Percentiles rank a stretch among this genome's conserved stretches.
Evolutionary conservation across 441 rosid genomes (phyloP).

Genomic region (Biscutella laevigata): DNA sequence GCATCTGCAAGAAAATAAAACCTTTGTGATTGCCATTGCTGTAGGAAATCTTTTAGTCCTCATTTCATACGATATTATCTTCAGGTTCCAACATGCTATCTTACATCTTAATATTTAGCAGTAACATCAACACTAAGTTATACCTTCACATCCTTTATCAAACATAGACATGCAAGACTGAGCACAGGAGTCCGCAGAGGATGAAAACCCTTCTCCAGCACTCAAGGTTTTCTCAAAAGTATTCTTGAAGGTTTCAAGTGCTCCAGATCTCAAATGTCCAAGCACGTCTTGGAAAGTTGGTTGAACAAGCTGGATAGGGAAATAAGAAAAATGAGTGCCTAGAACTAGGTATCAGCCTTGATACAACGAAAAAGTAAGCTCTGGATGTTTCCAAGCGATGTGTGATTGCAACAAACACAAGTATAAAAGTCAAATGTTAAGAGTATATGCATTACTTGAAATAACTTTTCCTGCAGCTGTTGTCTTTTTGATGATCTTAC

Average conservation of each 20-base stretch:
- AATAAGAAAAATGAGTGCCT: slow-evolving; percentile 21
- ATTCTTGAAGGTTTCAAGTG: slow-evolving; percentile 55
- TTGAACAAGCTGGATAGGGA: slow-evolving; percentile 58
- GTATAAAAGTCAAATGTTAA: no score
- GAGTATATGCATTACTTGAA: slow-evolving; percentile 64
- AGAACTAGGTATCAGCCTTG: neutral
- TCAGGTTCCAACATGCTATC: slow-evolving; percentile 10
- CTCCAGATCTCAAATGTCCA: slow-evolving; percentile 63
- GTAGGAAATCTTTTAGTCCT: neutral
- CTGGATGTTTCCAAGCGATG: neutral
- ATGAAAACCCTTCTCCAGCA: slow-evolving; percentile 64
- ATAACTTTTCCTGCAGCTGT: slow-evolving; percentile 79
- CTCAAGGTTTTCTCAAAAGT: slow-evolving; percentile 65
- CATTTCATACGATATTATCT: neutral
- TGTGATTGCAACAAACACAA: slow-evolving; percentile 5
- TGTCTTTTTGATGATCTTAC: slow-evolving; percentile 79
- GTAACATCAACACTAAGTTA: slow-evolving; percentile 2
- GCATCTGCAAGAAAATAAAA: slow-evolving; percentile 51
- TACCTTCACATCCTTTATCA: slow-evolving; percentile 73
- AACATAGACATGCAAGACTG: slow-evolving; percentile 42
- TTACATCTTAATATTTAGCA: neutral
- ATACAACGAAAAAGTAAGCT: neutral
- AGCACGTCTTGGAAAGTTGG: slow-evolving; percentile 69
- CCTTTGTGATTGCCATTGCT: neutral
- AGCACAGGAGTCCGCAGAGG: slow-evolving; percentile 46